These are phyloP conservation scores for Wallacemonas collosoma DNA, from an alignment of 208 protist species.

Conservation along the genomic window DNA sequence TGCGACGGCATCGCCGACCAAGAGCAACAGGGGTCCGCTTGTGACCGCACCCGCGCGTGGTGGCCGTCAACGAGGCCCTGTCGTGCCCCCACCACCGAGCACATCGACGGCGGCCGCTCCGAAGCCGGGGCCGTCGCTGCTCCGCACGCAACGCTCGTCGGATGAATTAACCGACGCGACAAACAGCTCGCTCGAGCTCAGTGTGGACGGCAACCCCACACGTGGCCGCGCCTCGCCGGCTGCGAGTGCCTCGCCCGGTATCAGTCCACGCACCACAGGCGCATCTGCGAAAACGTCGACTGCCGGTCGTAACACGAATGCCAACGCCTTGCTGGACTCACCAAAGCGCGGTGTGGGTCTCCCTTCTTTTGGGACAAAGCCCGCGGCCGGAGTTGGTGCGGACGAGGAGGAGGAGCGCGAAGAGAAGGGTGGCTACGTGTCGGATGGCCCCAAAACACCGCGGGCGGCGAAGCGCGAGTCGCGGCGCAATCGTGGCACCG, in stretches of 20 bases:
- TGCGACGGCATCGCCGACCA: neutral
- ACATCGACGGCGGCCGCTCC: neutral
- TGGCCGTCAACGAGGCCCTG: neutral
- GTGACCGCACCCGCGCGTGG: neutral
- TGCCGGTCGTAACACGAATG: neutral
- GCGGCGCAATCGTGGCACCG: neutral
- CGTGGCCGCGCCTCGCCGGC: neutral
- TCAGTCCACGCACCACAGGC: neutral
- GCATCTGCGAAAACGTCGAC: too few relatives aligned
- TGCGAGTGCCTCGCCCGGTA: neutral
- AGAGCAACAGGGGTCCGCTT: neutral
- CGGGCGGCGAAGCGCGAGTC: constrained; percentile 12
- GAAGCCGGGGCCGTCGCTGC: constrained; percentile 10
- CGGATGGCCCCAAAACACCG: constrained; percentile 27
- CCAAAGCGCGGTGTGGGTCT: constrained; percentile 5
- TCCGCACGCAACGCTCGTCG: neutral
- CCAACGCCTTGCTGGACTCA: constrained; percentile 7
- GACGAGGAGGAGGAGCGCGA: constrained; percentile 4
- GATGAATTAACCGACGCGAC: constrained; percentile 13
- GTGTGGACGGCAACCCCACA: neutral
- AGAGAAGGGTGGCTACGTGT: neutral
- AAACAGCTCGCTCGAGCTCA: constrained; percentile 6
- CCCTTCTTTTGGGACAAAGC: neutral
- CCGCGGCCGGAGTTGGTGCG: neutral
- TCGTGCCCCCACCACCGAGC: neutral